Conservation (phyloP, 2,329 filamentous ascomycete species). For the Akanthomyces uredinophilus region DNA sequence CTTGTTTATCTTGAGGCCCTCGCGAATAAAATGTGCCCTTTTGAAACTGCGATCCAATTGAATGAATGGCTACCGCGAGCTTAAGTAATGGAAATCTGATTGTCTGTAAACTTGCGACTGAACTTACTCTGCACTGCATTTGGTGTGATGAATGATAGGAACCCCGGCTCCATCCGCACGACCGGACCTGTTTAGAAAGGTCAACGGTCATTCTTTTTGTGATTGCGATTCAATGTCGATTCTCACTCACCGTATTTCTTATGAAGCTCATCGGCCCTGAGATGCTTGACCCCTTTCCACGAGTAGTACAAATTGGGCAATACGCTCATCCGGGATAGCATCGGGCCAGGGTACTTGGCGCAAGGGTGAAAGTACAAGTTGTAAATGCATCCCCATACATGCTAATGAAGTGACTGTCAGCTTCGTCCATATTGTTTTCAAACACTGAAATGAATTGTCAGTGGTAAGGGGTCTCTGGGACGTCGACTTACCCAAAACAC, state of each 20-base stretch:
- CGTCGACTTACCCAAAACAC: not conserved
- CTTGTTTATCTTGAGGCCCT: not conserved
- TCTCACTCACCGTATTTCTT: not conserved
- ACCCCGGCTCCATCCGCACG: not conserved
- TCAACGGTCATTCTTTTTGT: not conserved
- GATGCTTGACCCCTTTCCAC: slow-evolving; percentile 2
- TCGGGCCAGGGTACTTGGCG: not conserved
- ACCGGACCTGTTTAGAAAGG: not conserved
- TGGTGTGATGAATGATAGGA: not conserved
- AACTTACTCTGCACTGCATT: not conserved
- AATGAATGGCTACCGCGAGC: not conserved
- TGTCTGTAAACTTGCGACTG: not conserved
- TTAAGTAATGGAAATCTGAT: not conserved
- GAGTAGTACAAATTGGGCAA: slow-evolving; percentile 3
- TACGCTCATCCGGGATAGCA: slow-evolving; percentile 2
- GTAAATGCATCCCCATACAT: not conserved
- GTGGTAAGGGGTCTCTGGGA: not conserved
- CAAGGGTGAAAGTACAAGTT: slow-evolving; percentile 4
- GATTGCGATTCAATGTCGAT: not conserved
- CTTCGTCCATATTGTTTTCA: not conserved
- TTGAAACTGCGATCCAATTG: not conserved
- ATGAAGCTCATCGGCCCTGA: not conserved
- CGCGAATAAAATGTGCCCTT: not conserved
- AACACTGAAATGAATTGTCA: not conserved
- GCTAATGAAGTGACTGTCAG: not conserved